Percentiles rank a stretch among this genome's conserved stretches.
Evolutionary conservation across 164 flowering plant species (phyloP).

Genomic region (Berberis thunbergii): DNA sequence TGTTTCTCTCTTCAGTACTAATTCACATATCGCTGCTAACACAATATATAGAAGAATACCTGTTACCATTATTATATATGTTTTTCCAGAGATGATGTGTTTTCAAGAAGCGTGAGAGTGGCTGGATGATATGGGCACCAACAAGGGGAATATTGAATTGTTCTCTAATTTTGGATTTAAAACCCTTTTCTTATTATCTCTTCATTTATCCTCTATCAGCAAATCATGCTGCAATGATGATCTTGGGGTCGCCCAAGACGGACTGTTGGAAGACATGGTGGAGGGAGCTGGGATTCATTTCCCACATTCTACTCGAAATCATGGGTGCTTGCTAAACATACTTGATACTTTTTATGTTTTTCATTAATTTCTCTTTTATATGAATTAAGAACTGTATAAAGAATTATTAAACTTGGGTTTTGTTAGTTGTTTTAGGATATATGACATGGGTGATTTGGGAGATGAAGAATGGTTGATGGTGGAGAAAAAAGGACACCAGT

Average conservation of each 20-base stretch:
- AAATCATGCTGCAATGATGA: conserved; percentile 10
- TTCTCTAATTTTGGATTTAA: not conserved
- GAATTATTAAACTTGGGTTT: not conserved
- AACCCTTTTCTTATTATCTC: conserved; percentile 7
- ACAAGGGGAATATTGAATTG: conserved; percentile 1
- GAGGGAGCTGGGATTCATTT: conserved; percentile 12
- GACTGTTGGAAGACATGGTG: conserved; percentile 7
- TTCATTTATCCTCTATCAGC: conserved; percentile 9
- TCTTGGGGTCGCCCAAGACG: conserved; percentile 11
- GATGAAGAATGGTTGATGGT: conserved; percentile 75
- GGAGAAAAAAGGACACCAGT: conserved; percentile 69
- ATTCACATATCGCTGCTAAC: not conserved
- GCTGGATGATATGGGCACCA: conserved; percentile 16
- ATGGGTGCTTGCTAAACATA: conserved; percentile 15
- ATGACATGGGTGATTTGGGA: conserved; percentile 18
- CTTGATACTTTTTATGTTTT: not conserved
- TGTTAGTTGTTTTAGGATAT: conserved; percentile 15
- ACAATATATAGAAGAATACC: too few species aligned
- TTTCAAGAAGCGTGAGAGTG: not conserved
- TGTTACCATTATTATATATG: not conserved
- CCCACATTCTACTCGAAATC: conserved; percentile 9
- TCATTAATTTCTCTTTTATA: not conserved
- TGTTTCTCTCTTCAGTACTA: conserved; percentile 20
- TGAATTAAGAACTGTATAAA: not conserved
- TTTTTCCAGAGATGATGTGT: not conserved